Percentiles rank a stretch among this genome's conserved stretches.
Conservation (phyloP, 345 rosid species). For the Pugionium cornutum region DNA sequence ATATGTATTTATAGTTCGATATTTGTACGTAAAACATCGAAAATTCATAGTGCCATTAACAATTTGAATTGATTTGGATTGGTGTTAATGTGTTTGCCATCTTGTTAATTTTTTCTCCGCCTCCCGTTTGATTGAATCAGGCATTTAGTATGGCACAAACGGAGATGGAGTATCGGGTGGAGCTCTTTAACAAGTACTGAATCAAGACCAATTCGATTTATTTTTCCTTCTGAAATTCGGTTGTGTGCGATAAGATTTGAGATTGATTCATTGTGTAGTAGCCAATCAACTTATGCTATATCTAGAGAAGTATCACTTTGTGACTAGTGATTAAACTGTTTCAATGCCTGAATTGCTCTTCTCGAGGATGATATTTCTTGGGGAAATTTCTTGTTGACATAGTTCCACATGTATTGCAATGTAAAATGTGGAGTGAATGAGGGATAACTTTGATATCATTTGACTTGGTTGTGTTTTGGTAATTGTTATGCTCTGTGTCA, state of each 20-base stretch:
- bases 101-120: not conserved
- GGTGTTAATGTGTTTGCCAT: not conserved
- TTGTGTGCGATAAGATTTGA: slow-evolving; percentile 15
- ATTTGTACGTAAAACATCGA: not conserved
- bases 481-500: not conserved
- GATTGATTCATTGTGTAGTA: not conserved
- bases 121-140: slow-evolving; percentile 46
- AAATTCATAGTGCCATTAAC: not conserved
- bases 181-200: slow-evolving; percentile 82
- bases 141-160: slow-evolving; percentile 86
- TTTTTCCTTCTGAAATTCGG: not conserved
- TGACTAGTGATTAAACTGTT: not conserved
- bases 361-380: not conserved
- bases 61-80: not conserved
- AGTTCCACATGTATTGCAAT: not conserved
- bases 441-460: not conserved
- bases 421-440: not conserved
- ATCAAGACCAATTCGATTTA: not conserved
- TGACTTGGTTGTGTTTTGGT: not conserved
- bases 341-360: not conserved
- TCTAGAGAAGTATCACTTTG: slow-evolving; percentile 11
- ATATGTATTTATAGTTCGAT: not conserved
- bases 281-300: slow-evolving; percentile 1
- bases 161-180: slow-evolving; percentile 96
- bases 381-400: not conserved